These are phyloP conservation scores for Neospermospora avenae DNA, from an alignment of 2,329 filamentous ascomycete genomes.

Conservation along the genomic window DNA sequence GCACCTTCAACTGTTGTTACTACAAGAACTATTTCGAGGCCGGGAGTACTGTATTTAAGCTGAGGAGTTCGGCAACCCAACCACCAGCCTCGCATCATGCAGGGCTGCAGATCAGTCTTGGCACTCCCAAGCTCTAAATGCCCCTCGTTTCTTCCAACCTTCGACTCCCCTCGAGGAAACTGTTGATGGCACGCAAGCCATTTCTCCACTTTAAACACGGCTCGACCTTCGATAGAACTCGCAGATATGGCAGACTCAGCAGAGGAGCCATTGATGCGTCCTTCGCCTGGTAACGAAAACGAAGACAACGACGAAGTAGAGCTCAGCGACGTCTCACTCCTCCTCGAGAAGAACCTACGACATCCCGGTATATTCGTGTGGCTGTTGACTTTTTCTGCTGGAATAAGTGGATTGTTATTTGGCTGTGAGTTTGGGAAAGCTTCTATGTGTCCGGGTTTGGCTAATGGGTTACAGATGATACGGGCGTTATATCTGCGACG, in stretches of 20 bases:
- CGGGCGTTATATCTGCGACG: constrained; percentile 62
- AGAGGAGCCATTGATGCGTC: constrained; percentile 32
- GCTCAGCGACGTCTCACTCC: constrained; percentile 25
- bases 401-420: constrained; percentile 65
- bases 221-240: constrained; percentile 20
- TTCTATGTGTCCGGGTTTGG: neutral
- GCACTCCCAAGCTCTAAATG: neutral
- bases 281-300: constrained; percentile 15
- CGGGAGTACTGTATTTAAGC: no score
- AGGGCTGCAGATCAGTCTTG: neutral
- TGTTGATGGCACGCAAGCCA: constrained; percentile 12
- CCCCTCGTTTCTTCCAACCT: neutral
- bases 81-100: neutral
- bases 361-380: constrained; percentile 51
- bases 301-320: constrained; percentile 20
- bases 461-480: constrained; percentile 27
- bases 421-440: constrained; percentile 50
- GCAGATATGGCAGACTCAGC: constrained; percentile 30
- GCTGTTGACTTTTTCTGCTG: constrained; percentile 60
- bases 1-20: no score
- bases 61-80: no score
- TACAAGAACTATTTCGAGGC: no score
- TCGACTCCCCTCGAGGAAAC: neutral
- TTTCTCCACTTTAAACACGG: constrained; percentile 7
- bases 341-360: constrained; percentile 31